Conservation (phyloP, 2,329 filamentous ascomycete species). For the Lachnellula arida region DNA sequence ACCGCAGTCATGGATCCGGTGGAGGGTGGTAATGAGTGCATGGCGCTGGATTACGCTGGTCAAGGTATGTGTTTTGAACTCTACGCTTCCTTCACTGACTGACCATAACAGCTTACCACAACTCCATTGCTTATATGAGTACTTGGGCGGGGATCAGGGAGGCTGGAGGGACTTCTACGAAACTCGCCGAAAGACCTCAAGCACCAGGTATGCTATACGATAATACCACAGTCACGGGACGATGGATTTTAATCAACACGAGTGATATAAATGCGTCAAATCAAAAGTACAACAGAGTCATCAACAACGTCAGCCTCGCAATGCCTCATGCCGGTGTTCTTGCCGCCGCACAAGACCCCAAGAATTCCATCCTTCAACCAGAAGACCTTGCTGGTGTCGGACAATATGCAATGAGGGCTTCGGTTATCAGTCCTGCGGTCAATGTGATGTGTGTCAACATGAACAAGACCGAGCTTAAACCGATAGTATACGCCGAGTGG, state of each 20-base stretch:
- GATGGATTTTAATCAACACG: slow-evolving; percentile 60
- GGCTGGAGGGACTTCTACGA: slow-evolving; percentile 37
- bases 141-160: slow-evolving; percentile 48
- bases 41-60: slow-evolving; percentile 65
- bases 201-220: slow-evolving; percentile 63
- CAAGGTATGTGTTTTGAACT: slow-evolving; percentile 38
- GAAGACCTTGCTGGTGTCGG: slow-evolving; percentile 60
- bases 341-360: slow-evolving; percentile 53
- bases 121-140: slow-evolving; percentile 57
- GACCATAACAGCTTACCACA: slow-evolving; percentile 53
- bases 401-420: slow-evolving; percentile 62
- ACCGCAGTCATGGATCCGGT: slow-evolving; percentile 35
- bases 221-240: slow-evolving; percentile 64
- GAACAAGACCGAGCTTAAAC: slow-evolving; percentile 51
- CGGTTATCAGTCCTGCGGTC: slow-evolving; percentile 64
- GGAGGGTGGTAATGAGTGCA: slow-evolving; percentile 50
- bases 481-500: slow-evolving; percentile 62
- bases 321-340: slow-evolving; percentile 71
- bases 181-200: slow-evolving; percentile 47
- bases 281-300: slow-evolving; percentile 46
- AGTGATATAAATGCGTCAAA: slow-evolving; percentile 50
- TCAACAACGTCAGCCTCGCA: slow-evolving; percentile 74
- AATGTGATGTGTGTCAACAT: slow-evolving; percentile 72
- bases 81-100: background rate
- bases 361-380: slow-evolving; percentile 68